A percentile compares a stretch with the other conserved stretches of the same genome.
Conservation (phyloP, 2,329 filamentous ascomycete species). For the Hypoxylon sp. region DNA sequence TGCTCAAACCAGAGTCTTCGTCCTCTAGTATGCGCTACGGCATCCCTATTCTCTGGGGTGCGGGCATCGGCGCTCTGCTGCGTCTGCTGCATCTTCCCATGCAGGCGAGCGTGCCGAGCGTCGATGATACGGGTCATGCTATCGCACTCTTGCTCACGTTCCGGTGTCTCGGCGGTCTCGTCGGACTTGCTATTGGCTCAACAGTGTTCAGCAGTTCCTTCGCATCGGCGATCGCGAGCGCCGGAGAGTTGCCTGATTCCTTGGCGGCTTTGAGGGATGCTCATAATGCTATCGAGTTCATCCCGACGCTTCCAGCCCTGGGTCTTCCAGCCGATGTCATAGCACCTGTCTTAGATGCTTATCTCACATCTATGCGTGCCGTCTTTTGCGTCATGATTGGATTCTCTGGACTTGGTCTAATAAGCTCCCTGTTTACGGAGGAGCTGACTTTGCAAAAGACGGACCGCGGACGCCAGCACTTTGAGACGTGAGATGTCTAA, state of each 20-base stretch:
- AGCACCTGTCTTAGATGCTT: conserved; percentile 20
- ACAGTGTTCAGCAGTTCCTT: conserved; percentile 49
- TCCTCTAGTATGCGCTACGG: conserved; percentile 30
- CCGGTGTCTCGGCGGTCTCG: conserved; percentile 49
- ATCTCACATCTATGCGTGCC: conserved; percentile 28
- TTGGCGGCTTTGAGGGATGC: conserved; percentile 22
- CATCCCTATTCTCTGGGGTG: conserved; percentile 43
- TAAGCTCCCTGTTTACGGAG: conserved; percentile 30
- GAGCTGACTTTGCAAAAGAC: conserved; percentile 29
- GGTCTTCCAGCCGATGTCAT: conserved; percentile 23
- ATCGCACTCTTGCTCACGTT: conserved; percentile 47
- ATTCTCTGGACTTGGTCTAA: conserved; percentile 29
- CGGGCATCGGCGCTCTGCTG: conserved; percentile 39
- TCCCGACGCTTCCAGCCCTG: conserved; percentile 28
- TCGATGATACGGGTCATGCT: conserved; percentile 49
- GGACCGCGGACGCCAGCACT: conserved; percentile 30
- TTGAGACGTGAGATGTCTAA: conserved; percentile 19
- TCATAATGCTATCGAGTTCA: conserved; percentile 34
- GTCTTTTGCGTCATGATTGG: conserved; percentile 35
- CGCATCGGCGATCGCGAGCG: conserved; percentile 25
- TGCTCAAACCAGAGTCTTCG: conserved; percentile 30
- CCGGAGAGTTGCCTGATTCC: conserved; percentile 28
- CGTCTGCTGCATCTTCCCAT: conserved; percentile 43
- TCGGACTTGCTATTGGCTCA: conserved; percentile 49
- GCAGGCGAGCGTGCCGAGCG: conserved; percentile 46